Evolutionary conservation across 139 green algal genomes (phyloP).

Genomic region (Picochlorum sp.): DNA sequence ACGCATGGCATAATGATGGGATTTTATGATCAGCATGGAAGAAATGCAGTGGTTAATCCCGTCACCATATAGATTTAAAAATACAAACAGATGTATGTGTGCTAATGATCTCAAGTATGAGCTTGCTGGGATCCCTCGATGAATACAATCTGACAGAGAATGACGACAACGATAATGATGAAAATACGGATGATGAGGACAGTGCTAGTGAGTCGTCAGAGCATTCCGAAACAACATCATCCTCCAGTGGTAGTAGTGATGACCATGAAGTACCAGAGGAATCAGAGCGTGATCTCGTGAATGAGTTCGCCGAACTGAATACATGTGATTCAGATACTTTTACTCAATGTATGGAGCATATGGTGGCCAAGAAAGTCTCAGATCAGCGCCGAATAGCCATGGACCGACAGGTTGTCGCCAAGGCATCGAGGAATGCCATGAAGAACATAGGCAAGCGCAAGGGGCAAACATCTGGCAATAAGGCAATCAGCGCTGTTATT

Average conservation of each 20-base stretch:
- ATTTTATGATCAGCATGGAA: no score
- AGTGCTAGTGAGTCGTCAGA: conserved; percentile 2
- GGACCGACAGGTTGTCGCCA: conserved; percentile 8
- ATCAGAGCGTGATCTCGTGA: neutral
- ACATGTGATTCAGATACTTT: conserved; percentile 1
- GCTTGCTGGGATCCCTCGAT: conserved; percentile 1
- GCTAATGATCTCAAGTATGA: no score
- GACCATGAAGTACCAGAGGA: neutral
- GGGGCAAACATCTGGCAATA: neutral
- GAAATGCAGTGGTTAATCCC: no score
- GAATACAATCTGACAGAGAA: neutral
- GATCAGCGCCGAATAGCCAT: conserved; percentile 26
- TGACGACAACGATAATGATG: conserved; percentile 8
- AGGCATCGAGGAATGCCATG: conserved; percentile 12
- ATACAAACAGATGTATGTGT: no score
- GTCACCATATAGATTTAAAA: no score
- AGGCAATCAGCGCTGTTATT: neutral
- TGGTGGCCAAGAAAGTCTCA: conserved; percentile 15
- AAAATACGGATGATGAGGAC: conserved; percentile 4
- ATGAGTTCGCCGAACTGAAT: conserved; percentile 5
- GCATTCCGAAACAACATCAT: neutral
- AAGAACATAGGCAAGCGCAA: conserved; percentile 29
- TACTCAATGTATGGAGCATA: neutral
- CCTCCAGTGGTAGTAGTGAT: neutral
- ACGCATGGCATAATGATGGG: no score